Percentiles rank a stretch among this genome's conserved stretches.
These are phyloP conservation scores for Arthromyces matolae DNA, from an alignment of 768 basidiomycete species.

Conservation along the genomic window DNA sequence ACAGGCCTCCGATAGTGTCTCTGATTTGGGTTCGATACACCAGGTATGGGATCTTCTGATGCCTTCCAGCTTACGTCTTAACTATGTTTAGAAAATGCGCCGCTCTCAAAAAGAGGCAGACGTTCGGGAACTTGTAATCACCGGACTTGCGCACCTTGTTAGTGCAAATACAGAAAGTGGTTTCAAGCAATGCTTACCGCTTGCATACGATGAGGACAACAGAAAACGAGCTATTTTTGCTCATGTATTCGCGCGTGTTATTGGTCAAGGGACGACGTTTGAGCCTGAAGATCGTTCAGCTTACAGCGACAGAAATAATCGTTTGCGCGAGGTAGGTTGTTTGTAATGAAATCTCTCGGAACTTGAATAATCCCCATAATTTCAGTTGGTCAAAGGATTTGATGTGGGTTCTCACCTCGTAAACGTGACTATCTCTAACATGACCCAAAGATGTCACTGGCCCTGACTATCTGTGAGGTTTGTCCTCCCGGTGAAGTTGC, in stretches of 20 bases:
- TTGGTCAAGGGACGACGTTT: constrained; percentile 78
- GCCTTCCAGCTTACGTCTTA: not conserved
- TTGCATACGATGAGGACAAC: constrained; percentile 72
- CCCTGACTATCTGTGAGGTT: constrained; percentile 83
- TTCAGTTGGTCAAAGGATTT: constrained; percentile 67
- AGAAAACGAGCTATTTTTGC: constrained; percentile 77
- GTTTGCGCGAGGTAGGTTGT: constrained; percentile 54
- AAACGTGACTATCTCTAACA: not conserved
- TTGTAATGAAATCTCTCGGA: not conserved
- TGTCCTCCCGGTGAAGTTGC: constrained; percentile 80
- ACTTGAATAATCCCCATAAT: not conserved
- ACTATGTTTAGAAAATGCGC: constrained; percentile 35
- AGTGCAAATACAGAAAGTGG: constrained; percentile 83
- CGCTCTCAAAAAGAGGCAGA: constrained; percentile 52
- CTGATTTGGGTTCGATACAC: constrained; percentile 45
- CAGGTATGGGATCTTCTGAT: constrained; percentile 29
- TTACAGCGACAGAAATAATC: constrained; percentile 43
- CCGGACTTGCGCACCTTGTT: constrained; percentile 77
- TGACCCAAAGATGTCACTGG: constrained; percentile 59
- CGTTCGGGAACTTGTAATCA: constrained; percentile 72
- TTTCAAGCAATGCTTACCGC: constrained; percentile 79
- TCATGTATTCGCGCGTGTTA: constrained; percentile 77
- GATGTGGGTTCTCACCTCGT: constrained; percentile 46
- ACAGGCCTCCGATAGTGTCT: constrained; percentile 46
- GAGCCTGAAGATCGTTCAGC: constrained; percentile 53